A percentile compares a stretch with the other conserved stretches of the same genome.
phyloP scores from a whole-genome alignment of 1,139 yeast species.

The Arxiozyma telluris region DNA sequence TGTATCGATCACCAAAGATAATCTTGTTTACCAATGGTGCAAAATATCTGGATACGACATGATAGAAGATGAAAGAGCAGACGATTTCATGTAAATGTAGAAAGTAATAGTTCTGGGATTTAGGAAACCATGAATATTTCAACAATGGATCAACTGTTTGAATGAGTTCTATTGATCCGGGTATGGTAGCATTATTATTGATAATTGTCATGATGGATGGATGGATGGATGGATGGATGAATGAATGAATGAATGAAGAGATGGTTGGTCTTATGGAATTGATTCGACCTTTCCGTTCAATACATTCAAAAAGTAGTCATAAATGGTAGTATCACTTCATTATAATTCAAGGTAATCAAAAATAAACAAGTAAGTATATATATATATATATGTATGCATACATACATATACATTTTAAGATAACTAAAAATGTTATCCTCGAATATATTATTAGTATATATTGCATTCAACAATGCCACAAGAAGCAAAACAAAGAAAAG shows the following conservation, averaged over 20 bases:
- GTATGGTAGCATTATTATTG: background rate
- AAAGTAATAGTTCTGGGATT: conserved; percentile 25
- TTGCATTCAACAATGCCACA: background rate
- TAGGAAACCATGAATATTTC: conserved; percentile 23
- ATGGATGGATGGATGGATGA: background rate
- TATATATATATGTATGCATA: no score
- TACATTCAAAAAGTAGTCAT: background rate
- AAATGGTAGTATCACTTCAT: no score
- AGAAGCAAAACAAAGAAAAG: no score
- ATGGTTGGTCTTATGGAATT: background rate
- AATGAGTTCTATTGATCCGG: background rate
- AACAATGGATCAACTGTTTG: conserved; percentile 22
- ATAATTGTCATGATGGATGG: background rate
- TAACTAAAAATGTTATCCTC: background rate
- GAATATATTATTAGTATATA: no score
- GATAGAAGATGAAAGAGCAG: conserved; percentile 39
- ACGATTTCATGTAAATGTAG: conserved; percentile 47
- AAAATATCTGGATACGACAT: conserved; percentile 33
- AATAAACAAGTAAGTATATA: no score
- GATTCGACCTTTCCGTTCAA: background rate
- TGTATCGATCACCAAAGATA: conserved; percentile 43
- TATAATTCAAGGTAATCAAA: no score
- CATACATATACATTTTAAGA: background rate
- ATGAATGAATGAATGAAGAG: no score
- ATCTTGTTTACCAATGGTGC: conserved; percentile 41